These are phyloP conservation scores for Euclidium syriacum DNA, from an alignment of 345 rosid genomes.

Conservation along the genomic window DNA sequence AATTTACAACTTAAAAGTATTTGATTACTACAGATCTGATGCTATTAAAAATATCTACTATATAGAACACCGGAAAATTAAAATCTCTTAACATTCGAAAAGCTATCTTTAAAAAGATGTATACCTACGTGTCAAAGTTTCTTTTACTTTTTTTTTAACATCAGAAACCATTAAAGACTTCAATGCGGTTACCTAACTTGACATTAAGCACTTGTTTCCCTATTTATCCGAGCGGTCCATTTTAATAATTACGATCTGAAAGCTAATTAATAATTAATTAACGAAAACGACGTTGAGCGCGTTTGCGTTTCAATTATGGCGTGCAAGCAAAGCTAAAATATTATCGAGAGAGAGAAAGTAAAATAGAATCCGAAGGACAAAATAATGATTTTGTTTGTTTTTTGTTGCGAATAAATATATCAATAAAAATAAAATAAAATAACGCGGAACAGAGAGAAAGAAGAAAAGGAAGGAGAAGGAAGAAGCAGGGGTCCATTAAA, in stretches of 20 bases:
- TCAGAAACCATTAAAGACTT: background rate
- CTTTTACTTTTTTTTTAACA: no score
- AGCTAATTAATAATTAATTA: background rate
- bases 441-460: background rate
- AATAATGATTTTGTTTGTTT: constrained; percentile 20
- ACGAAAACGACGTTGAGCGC: constrained; percentile 15
- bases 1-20: no score
- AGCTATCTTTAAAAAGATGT: no score
- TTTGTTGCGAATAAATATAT: background rate
- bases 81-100: no score
- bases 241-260: background rate
- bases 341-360: background rate
- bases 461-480: constrained; percentile 9
- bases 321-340: constrained; percentile 26
- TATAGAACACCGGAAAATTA: no score
- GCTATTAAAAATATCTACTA: no score
- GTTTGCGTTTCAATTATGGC: constrained; percentile 26
- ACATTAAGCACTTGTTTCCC: background rate
- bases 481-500: constrained; percentile 10
- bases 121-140: no score
- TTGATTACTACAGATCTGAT: no score
- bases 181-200: constrained; percentile 14
- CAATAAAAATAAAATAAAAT: background rate
- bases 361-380: constrained; percentile 6
- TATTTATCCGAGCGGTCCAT: background rate